These are phyloP conservation scores for Aspergillus awamori DNA, from an alignment of 2,329 filamentous ascomycete species.

Conservation along the genomic window DNA sequence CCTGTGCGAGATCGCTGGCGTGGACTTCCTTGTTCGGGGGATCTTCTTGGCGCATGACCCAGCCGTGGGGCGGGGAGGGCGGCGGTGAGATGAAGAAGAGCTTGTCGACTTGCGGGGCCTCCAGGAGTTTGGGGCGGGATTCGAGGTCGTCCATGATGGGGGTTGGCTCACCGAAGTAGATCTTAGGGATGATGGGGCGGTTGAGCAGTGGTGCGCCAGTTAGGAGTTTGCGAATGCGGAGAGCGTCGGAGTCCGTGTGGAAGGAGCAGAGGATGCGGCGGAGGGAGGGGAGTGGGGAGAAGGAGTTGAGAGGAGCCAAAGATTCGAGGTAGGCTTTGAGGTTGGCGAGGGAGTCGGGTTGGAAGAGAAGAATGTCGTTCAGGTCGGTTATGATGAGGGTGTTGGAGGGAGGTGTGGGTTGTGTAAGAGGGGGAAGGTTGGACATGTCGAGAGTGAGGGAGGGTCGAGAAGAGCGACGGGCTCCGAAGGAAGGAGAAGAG, in stretches of 20 bases:
- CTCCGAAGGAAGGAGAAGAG: constrained; percentile 30
- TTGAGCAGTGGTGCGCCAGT: constrained; percentile 41
- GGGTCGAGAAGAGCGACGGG: constrained; percentile 31
- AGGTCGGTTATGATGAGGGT: constrained; percentile 56
- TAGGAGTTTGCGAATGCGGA: constrained; percentile 47
- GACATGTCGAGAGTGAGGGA: constrained; percentile 51
- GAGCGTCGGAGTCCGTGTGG: constrained; percentile 45
- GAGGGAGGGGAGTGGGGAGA: constrained; percentile 54
- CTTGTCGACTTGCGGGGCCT: constrained; percentile 61
- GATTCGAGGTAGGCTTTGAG: constrained; percentile 48
- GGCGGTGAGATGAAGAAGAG: constrained; percentile 69
- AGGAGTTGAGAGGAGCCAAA: constrained; percentile 51
- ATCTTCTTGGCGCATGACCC: constrained; percentile 65
- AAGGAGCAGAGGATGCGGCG: constrained; percentile 56
- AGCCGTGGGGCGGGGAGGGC: constrained; percentile 65
- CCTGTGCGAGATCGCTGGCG: constrained; percentile 62
- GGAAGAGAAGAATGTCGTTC: constrained; percentile 50
- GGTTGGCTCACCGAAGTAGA: constrained; percentile 59
- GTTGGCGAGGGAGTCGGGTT: constrained; percentile 45
- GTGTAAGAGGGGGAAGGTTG: constrained; percentile 47
- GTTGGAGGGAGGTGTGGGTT: constrained; percentile 52
- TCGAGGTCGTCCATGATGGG: constrained; percentile 42
- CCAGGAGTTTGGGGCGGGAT: constrained; percentile 50
- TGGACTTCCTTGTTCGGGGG: constrained; percentile 68
- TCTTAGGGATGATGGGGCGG: constrained; percentile 39